Base-by-base conservation (phyloP, 2,329 filamentous ascomycete genomes). In the Dactylellina cionopaga region DNA sequence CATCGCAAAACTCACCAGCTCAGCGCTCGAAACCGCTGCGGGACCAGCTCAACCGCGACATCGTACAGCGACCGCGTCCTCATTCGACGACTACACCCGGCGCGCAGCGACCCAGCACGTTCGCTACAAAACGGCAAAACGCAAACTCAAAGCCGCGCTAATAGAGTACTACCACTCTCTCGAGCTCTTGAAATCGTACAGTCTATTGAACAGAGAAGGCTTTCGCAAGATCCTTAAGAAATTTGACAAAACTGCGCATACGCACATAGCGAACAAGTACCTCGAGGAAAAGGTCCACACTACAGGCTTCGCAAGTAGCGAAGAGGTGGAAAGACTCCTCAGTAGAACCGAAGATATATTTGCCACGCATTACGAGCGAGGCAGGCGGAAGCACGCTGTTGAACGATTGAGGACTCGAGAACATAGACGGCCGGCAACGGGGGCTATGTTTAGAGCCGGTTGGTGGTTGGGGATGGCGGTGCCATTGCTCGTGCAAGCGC, bases 171-270 rank as follows among this genome's bases (percentile, higher is more conserved):
- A 99, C 79, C 89, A 94, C 17, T 90, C 91, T 0, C 84, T 99
- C 11, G 95, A 99, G 79, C 83, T 98, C 46, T 85, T 99, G 69
- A 98, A 97, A 81, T 91, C 92, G 0, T 99, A 96, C 77, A 90
- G 92, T 1, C 82, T 96, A 19, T 84, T 97, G 11, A 99, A 99
- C 80, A 87, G 92, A 51, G 96, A 92, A 0, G 95, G 92, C 0
- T 98, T 98, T 78, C 89, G 93, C 29, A 99, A 99, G 80, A 92
- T 99, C 79, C 97, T 96, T 81, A 99, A 99, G 80, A 99, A 99
- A 81, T 98, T 96, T 79, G 93, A 98, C 84, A 99, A 98, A 82
- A 88, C 90, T 1, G 88, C 92, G 64, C 87, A 92, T 76, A 89
- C 92, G 39, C 86, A 90, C 9, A 92, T 92, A 0, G 86, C 89